phyloP scores from a whole-genome alignment of 768 basidiomycete species.

The Chiua virens region DNA sequence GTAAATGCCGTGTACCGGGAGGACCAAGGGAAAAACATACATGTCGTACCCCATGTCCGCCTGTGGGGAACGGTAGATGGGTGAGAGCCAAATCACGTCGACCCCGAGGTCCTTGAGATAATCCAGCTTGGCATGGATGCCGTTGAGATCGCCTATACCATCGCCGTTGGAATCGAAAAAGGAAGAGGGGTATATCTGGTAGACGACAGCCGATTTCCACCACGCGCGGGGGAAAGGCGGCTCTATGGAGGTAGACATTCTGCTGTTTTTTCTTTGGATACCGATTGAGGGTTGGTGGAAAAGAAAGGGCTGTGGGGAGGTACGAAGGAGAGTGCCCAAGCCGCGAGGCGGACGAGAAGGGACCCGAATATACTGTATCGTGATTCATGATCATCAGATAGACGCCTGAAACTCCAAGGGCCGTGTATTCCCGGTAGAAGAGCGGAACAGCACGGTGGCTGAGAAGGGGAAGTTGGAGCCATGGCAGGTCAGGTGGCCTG shows the following conservation, averaged over 20 bases:
- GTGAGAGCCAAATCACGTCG: conserved; percentile 61
- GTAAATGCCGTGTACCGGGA: too few species aligned
- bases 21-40: conserved; percentile 31
- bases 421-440: background rate
- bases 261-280: background rate
- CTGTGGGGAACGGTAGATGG: conserved; percentile 64
- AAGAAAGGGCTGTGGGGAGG: conserved; percentile 13
- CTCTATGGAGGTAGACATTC: conserved; percentile 9
- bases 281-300: conserved; percentile 2
- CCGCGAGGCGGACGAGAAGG: conserved; percentile 21
- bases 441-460: too few species aligned
- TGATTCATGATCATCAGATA: conserved; percentile 14
- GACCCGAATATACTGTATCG: conserved; percentile 2
- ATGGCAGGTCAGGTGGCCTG: background rate
- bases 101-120: conserved; percentile 70
- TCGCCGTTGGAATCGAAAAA: conserved; percentile 74
- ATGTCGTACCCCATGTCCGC: conserved; percentile 79
- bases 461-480: background rate
- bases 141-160: conserved; percentile 68
- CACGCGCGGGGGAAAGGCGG: conserved; percentile 36
- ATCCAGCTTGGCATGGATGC: conserved; percentile 62
- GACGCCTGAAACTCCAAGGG: conserved; percentile 3
- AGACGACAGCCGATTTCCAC: conserved; percentile 61
- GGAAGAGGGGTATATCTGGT: conserved; percentile 72
- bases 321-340: conserved; percentile 3